Base-by-base conservation (phyloP, 2,329 filamentous ascomycete genomes). In the Hymenoscyphus salicellus region DNA sequence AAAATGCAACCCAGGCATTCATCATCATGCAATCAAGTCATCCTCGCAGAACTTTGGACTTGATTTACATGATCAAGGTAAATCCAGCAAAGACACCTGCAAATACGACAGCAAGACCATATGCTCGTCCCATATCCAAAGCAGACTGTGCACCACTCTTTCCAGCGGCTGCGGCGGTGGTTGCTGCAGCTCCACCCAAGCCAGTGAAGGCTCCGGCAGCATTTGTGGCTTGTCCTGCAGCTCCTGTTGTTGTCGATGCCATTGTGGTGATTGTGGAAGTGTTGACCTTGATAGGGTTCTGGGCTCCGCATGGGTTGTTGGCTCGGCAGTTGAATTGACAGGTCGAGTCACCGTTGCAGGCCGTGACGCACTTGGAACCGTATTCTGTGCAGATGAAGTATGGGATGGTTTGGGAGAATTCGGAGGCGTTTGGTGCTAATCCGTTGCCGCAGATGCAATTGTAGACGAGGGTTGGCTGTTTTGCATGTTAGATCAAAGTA, bases 401-500 rank as follows among this genome's bases (percentile, higher is more conserved):
- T 38, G 91, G 91, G 30, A 95, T 81, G 1, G 91, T 93, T 71
- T 92, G 83, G 23, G 88, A 89, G 83, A 89, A 95, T 78, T 93
- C 84, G 73, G 88, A 86, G 58, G 91, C 78, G 78, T 93, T 93
- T 70, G 91, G 91, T 61, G 83, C 78, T 67, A 83, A 75, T 75
- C 85, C 84, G 74, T 89, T 82, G 68, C 83, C 82, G 80, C 91
- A 95, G 71, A 92, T 80, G 77, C 91, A 95, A 68, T 82, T 81
- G 78, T 89, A 94, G n/a, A 79, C 82, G 59, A 94, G 82, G 23
- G 81, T 79, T 60, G 82, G 73, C 85, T 88, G 62, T 28, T 32
- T 60, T 20, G 11, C 2, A 60, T 23, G 16, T 49, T n/a, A 49
- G 38, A 17, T 11, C 14, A 30, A 0, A n/a, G 23, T 2, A 49